phyloP scores from a whole-genome alignment of 2,329 filamentous ascomycete species.

The Microcyclosporella mali region DNA sequence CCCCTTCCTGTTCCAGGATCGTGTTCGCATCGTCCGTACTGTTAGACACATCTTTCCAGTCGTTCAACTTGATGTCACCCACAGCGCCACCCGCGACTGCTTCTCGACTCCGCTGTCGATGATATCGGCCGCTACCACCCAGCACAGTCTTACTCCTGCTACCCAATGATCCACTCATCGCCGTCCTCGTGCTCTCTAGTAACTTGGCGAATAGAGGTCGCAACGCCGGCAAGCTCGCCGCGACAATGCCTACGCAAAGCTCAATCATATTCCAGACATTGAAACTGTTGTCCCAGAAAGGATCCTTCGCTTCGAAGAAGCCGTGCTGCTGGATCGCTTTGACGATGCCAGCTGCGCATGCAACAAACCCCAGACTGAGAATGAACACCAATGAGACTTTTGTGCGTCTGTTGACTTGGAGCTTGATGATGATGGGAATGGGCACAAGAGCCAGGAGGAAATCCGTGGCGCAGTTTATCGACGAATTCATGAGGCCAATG shows the following conservation, averaged over 20 bases:
- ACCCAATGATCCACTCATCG: conserved; percentile 4
- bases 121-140: conserved; percentile 1
- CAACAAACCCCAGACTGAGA: conserved; percentile 37
- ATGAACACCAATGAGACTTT: conserved; percentile 35
- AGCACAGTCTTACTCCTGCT: conserved; percentile 4
- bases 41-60: not conserved
- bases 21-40: not conserved
- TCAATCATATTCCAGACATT: conserved; percentile 44
- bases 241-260: conserved; percentile 40
- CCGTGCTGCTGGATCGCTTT: conserved; percentile 37
- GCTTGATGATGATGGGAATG: conserved; percentile 38
- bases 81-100: not conserved
- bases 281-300: conserved; percentile 35
- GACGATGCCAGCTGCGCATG: conserved; percentile 39
- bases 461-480: conserved; percentile 37
- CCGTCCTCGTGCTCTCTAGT: conserved; percentile 12
- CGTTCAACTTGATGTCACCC: conserved; percentile 2
- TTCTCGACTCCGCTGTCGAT: conserved; percentile 5
- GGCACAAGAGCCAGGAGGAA: conserved; percentile 39
- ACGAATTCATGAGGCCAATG: conserved; percentile 44
- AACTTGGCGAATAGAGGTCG: conserved; percentile 18
- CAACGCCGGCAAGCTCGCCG: conserved; percentile 40
- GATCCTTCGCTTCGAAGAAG: conserved; percentile 33
- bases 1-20: not conserved
- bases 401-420: conserved; percentile 40